These are phyloP conservation scores for Petrea volubilis DNA, from an alignment of 257 asterid species.

Conservation along the genomic window DNA sequence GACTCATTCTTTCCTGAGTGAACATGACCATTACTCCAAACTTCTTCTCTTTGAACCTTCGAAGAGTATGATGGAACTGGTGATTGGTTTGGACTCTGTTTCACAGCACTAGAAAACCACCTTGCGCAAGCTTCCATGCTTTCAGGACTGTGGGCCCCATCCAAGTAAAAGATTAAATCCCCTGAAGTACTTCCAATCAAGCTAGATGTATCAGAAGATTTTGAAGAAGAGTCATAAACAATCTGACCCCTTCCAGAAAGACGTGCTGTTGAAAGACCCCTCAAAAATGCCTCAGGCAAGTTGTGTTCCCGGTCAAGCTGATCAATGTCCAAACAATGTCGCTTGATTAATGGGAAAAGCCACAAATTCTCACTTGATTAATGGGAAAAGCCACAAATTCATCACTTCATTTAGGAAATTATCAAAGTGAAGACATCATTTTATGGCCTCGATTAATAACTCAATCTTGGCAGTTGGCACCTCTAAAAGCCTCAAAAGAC, in stretches of 20 bases:
- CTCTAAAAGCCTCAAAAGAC: too few relatives aligned
- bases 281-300: constrained; percentile 69
- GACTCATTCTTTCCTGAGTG: constrained; percentile 26
- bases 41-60: constrained; percentile 23
- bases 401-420: background rate
- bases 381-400: background rate
- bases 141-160: constrained; percentile 98
- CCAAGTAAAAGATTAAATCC: constrained; percentile 70
- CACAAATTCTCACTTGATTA: background rate
- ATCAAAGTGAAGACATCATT: background rate
- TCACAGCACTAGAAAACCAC: constrained; percentile 73
- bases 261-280: constrained; percentile 80
- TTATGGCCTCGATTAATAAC: background rate
- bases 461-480: too few relatives aligned
- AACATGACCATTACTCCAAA: constrained; percentile 37
- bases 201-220: constrained; percentile 24
- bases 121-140: constrained; percentile 93
- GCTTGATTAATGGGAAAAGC: background rate
- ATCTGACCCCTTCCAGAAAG: constrained; percentile 89
- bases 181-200: constrained; percentile 43
- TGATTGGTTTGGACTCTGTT: constrained; percentile 34
- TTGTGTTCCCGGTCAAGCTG: constrained; percentile 45
- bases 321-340: constrained; percentile 15
- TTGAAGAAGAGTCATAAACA: constrained; percentile 46
- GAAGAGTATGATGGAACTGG: constrained; percentile 26